Evolutionary conservation across 2,329 filamentous ascomycete species (phyloP).

Genomic region (Daldinia sp.): DNA sequence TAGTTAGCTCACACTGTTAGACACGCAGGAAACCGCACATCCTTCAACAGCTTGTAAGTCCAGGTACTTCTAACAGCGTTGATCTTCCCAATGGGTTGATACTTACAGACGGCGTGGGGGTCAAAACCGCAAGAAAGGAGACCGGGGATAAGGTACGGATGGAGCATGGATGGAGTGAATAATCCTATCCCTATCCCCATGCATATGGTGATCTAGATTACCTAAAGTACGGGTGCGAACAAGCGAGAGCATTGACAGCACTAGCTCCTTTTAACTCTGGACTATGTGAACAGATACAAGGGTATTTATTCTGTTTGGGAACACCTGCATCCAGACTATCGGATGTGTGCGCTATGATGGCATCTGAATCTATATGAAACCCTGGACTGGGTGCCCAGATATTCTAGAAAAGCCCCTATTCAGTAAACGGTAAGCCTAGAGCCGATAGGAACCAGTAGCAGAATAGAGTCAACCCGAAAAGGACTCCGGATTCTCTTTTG

Average conservation of each 20-base stretch:
- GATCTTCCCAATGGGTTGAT: conserved; percentile 3
- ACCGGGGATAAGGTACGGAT: neutral
- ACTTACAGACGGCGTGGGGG: conserved; percentile 12
- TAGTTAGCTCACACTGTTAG: conserved; percentile 12
- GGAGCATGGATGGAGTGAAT: neutral
- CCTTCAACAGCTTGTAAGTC: too few species aligned
- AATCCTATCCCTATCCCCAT: conserved; percentile 16
- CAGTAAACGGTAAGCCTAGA: neutral
- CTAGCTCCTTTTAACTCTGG: neutral
- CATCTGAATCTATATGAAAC: conserved; percentile 3
- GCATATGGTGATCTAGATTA: conserved; percentile 26
- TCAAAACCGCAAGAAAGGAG: neutral
- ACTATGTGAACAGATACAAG: neutral
- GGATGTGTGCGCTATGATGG: neutral
- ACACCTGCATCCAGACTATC: neutral
- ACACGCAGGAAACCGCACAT: too few species aligned
- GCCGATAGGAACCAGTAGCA: conserved; percentile 8
- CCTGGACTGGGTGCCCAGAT: neutral
- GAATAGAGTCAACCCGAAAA: neutral
- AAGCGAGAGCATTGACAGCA: neutral
- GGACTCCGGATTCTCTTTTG: neutral
- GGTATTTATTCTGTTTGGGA: neutral
- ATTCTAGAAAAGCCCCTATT: conserved; percentile 17
- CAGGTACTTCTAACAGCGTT: neutral
- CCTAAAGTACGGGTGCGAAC: conserved; percentile 3